Evolutionary conservation across 202 grass and related monocot genomes (phyloP), one percentile per base, ranked within the genome.

Genomic region (Setaria viridis): DNA sequence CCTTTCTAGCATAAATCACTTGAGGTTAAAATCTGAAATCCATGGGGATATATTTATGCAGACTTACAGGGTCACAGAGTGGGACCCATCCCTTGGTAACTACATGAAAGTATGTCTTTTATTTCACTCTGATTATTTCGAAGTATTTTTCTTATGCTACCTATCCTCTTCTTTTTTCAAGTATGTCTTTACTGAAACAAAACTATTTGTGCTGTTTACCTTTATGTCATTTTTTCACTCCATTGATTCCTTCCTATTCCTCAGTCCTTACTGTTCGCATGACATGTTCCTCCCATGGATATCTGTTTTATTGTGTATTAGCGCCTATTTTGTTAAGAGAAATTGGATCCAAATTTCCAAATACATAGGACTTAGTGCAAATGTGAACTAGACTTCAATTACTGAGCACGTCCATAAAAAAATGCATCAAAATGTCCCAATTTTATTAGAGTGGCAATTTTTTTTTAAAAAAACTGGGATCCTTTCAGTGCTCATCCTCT

Each of bases 81-180:
- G 96, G 93, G 96, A 98, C 85, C 84, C 91, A 67, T 91, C 82
- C 85, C 93, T 98, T 57, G 90, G 93, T 86, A 94, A 82, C 83
- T 94, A 98, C 88, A 92, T 98, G 90, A 98, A 98, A 93, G 95
- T 98, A 98, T 66, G 72, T 4, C 57, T 59, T 43, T 86, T 63
- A 70, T 71, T 91, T 82, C 62, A 69, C 9, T 54, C n/a, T 12
- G 11, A 48, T 48, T 82, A 83, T 80, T 55, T 80, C 1, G 3
- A 53, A 33, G 8, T 37, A 45, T 2, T 21, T 50, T 78, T 35
- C 25, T 68, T 60, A 51, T 13, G 8, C 32, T 49, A 77, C 37
- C 33, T 51, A 29, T 74, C 32, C 13, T 41, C 15, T 13, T 74
- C 10, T 59, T 66, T 56, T 11, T 13, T 84, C 6, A 51, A 65